phyloP scores from a whole-genome alignment of 495 filamentous ascomycete genomes.

The Copromyces sp. region DNA sequence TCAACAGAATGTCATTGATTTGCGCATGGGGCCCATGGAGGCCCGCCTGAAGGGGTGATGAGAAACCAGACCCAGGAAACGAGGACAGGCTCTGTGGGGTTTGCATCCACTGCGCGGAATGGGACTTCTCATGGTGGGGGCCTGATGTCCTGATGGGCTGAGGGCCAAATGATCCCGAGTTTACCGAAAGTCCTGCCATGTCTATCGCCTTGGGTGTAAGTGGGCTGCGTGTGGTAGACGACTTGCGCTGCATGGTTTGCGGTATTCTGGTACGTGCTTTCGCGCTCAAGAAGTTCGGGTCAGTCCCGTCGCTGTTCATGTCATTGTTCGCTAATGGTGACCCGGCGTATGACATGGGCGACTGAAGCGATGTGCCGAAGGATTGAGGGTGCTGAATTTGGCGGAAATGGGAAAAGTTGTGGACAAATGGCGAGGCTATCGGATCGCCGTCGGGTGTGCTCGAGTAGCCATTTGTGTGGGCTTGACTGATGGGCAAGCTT shows the following conservation, averaged over 20 bases:
- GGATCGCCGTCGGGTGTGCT: slow-evolving; percentile 80
- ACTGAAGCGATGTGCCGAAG: slow-evolving; percentile 41
- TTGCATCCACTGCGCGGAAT: slow-evolving; percentile 67
- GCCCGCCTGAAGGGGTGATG: slow-evolving; percentile 49
- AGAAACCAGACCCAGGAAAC: slow-evolving; percentile 72
- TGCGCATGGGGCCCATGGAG: slow-evolving; percentile 30
- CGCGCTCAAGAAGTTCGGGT: slow-evolving; percentile 45
- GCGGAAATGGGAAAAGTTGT: slow-evolving; percentile 63
- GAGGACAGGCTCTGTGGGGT: slow-evolving; percentile 71
- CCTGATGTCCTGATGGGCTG: slow-evolving; percentile 62
- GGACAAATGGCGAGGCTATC: slow-evolving; percentile 76
- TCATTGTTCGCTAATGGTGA: slow-evolving; percentile 45
- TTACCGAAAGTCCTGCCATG: slow-evolving; percentile 29
- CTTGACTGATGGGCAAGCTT: slow-evolving; percentile 37
- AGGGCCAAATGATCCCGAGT: slow-evolving; percentile 45
- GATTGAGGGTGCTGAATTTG: slow-evolving; percentile 48
- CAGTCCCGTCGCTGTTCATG: slow-evolving; percentile 42
- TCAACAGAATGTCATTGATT: slow-evolving; percentile 42
- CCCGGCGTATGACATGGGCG: slow-evolving; percentile 39
- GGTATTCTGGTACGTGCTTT: slow-evolving; percentile 44
- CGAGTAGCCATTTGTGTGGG: slow-evolving; percentile 64
- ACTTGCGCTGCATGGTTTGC: slow-evolving; percentile 56
- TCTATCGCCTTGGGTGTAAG: slow-evolving; percentile 63
- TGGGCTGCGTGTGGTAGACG: slow-evolving; percentile 61
- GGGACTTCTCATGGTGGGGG: slow-evolving; percentile 67